Evolutionary conservation across 495 filamentous ascomycete genomes (phyloP), one percentile per base, ranked within the genome.

Genomic region (Rhypophila decipiens): DNA sequence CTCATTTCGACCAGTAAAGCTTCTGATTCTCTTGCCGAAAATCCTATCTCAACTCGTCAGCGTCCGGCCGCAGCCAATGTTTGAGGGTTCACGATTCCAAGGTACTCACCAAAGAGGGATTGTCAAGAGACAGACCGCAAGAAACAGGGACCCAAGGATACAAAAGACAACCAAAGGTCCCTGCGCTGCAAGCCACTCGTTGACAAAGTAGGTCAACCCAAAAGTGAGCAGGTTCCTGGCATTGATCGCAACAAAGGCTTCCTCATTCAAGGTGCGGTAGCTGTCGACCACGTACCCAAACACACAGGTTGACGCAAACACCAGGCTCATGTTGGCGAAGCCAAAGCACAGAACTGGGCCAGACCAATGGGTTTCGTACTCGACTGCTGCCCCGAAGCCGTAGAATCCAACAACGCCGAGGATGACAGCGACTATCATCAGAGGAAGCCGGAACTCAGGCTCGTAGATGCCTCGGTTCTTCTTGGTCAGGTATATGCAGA

Each of bases 351-450:
- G 48, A 1, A 79, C 74, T 0, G 74, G 74, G 2, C 71, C 77
- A 9, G 59, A 51, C 76, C 75, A 78, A 54, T 77, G 73, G 15
- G 75, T 79, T 49, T 75, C 56, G 36, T 60, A 70, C 38, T 79
- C 69, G 31, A 80, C 68, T n/a, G 80, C 70, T 38, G 73, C 75
- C 19, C 82, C 80, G n/a, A 76, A 78, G 50, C 79, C 76, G 33
- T 75, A 75, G 50, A 82, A 83, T 31, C 80, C 81, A 8, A 63
- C 64, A 4, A 68, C 55, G n/a, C 65, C 67, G 3, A 76, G 47
- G 8, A 76, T 22, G 24, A 62, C 60, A 2, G 70, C 69, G 12
- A 76, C 64, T 45, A 68, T 39, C 56, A 77, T 72, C 1, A 75
- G 63, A 8, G 71, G 68, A 8, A 81, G 59, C 10, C 77, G 65